phyloP scores from a whole-genome alignment of 345 rosid genomes.

The Rhodamnia rubescens region DNA sequence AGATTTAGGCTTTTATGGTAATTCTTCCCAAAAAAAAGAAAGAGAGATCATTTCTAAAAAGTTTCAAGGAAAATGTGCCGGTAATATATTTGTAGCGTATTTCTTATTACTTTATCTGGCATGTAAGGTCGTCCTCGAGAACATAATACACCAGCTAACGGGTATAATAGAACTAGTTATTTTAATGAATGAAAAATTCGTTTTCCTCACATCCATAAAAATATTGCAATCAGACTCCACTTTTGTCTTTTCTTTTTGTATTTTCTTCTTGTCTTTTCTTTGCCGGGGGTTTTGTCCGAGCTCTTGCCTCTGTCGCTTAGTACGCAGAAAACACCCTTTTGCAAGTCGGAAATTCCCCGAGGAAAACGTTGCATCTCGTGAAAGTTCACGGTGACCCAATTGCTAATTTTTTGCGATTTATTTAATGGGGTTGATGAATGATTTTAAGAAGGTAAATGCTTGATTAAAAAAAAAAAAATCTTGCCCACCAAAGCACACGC shows the following conservation, averaged over 20 bases:
- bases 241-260: background rate
- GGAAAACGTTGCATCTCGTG: background rate
- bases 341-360: background rate
- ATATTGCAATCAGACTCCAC: background rate
- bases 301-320: background rate
- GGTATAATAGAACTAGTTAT: background rate
- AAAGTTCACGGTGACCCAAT: background rate
- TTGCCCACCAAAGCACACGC: background rate
- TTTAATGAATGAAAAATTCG: background rate
- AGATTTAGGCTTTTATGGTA: too few relatives aligned
- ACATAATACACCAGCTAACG: background rate
- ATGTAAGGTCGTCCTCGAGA: background rate
- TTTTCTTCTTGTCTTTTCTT: background rate
- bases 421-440: background rate
- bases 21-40: too few relatives aligned
- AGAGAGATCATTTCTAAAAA: background rate
- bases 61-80: background rate
- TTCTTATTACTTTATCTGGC: background rate
- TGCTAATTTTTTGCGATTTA: background rate
- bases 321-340: background rate
- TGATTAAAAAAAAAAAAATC: background rate
- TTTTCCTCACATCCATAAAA: background rate
- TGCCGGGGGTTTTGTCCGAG: background rate
- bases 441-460: background rate
- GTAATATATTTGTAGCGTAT: background rate